Evolutionary conservation across 164 flowering plant genomes (phyloP).

Genomic region (Akebia trifoliata): DNA sequence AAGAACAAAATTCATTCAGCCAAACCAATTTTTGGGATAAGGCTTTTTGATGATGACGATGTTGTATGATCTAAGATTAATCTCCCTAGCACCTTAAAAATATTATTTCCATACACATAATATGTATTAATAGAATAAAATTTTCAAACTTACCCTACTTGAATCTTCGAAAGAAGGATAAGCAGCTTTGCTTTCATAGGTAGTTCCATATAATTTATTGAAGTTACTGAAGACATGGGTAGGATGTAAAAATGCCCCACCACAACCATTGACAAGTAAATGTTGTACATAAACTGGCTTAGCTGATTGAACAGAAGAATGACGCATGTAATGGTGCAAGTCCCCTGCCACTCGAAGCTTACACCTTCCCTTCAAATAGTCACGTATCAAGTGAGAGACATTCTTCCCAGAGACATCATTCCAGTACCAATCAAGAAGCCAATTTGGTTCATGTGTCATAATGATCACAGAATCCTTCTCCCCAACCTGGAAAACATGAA

Average conservation of each 20-base stretch:
- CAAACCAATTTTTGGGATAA: no score
- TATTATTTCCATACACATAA: background rate
- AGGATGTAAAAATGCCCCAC: slow-evolving; percentile 99
- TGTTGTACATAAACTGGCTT: slow-evolving; percentile 81
- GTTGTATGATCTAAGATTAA: no score
- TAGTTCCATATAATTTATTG: slow-evolving; percentile 45
- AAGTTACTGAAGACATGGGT: slow-evolving; percentile 90
- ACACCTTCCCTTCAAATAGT: slow-evolving; percentile 86
- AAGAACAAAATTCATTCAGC: no score
- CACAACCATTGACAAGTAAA: slow-evolving; percentile 97
- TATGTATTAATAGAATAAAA: background rate
- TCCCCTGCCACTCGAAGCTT: slow-evolving; percentile 95
- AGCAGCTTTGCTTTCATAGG: slow-evolving; percentile 77
- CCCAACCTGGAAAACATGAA: slow-evolving; percentile 50
- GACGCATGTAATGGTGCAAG: slow-evolving; percentile 98
- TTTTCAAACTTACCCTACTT: slow-evolving; percentile 56
- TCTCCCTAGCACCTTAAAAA: background rate
- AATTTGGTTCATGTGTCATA: slow-evolving; percentile 95
- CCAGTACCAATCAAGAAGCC: slow-evolving; percentile 99
- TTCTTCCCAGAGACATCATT: slow-evolving; percentile 75
- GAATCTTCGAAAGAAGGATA: slow-evolving; percentile 99
- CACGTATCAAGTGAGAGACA: slow-evolving; percentile 65
- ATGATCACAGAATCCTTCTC: slow-evolving; percentile 83
- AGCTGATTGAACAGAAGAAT: slow-evolving; percentile 67
- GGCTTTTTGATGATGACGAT: no score